Base-by-base conservation (phyloP, 257 asterid genomes). In the Penstemon eatonii region DNA sequence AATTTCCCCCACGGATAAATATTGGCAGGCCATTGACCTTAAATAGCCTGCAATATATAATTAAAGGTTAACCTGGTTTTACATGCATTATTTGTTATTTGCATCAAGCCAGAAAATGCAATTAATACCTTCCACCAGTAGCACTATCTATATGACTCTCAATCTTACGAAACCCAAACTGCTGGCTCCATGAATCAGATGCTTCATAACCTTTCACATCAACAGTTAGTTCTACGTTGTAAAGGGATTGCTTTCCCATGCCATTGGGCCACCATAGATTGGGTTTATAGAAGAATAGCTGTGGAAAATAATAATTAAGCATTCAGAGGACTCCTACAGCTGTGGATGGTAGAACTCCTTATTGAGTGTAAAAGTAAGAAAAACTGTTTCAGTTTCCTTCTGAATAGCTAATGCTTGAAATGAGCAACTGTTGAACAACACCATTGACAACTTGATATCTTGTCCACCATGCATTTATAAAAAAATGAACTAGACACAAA, bases 191-290 rank as follows among this genome's bases (percentile, higher is more conserved):
- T 5, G 83, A 63, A 86, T 90, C 99, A 37, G 97, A 94, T 70
- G 90, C 99, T 68, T 94, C 96, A 65, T 71, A 80, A 61, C 80
- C 92, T 63, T 83, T 72, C 62, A 87, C 97, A 72, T 84, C 81
- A 63, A 90, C 83, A 15, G 93, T 77, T 73, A 90, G 85, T 72
- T 86, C 95, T 40, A 94, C 95, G 61, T 86, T 84, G 79, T 94
- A 89, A 45, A 94, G 91, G 64, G 84, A 75, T 76, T 94, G 99
- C 67, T 85, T 86, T 63, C 99, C 99, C 99, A 90, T 90, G 72
- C 97, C 97, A 74, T 94, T 94, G 71, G 99, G 99, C 99, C 99
- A 94, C 99, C 99, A 94, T 59, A 94, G 86, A 73, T 71, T 55
- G 37, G 99, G 99, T 73, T 90, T 94, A 79, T 94, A 89, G 81